A percentile compares a stretch with the other conserved stretches of the same genome.
phyloP scores from a whole-genome alignment of 1,284 basidiomycete species.

The Irpex sp. region DNA sequence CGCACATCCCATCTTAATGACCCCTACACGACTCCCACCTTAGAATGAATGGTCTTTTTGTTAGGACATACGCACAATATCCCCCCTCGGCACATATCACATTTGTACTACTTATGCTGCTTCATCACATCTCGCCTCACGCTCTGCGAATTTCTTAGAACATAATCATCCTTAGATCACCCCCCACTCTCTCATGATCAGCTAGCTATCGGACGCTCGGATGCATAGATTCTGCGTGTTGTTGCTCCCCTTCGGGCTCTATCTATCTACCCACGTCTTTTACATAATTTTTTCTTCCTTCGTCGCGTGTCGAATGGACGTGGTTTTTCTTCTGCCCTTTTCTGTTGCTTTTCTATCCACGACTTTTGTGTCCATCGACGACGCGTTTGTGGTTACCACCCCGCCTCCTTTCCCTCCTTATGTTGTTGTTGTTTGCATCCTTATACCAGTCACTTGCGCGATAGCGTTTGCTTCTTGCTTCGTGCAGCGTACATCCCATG shows the following conservation, averaged over 20 bases:
- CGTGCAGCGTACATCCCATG: too few species aligned
- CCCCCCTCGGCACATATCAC: neutral
- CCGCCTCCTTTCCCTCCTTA: neutral
- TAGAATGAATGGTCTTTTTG: neutral
- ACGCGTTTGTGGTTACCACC: neutral
- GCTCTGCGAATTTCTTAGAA: conserved; percentile 1
- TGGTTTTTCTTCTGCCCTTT: neutral
- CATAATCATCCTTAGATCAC: conserved; percentile 2
- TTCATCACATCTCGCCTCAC: neutral
- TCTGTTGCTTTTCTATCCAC: neutral
- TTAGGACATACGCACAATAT: neutral
- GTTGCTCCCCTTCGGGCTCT: neutral
- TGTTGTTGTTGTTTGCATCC: neutral
- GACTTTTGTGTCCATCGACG: neutral
- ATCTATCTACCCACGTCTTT: conserved; percentile 8
- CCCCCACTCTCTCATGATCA: neutral
- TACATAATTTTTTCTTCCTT: neutral
- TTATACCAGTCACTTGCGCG: too few species aligned
- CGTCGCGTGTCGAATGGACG: neutral
- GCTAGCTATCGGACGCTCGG: conserved; percentile 5
- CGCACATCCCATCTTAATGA: neutral
- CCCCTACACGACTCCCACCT: neutral
- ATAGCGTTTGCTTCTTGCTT: too few species aligned
- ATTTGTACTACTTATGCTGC: conserved; percentile 7
- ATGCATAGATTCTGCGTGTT: conserved; percentile 1